Evolutionary conservation across 768 basidiomycete genomes (phyloP), one percentile per base, ranked within the genome.

Genomic region (Serendipita indica): DNA sequence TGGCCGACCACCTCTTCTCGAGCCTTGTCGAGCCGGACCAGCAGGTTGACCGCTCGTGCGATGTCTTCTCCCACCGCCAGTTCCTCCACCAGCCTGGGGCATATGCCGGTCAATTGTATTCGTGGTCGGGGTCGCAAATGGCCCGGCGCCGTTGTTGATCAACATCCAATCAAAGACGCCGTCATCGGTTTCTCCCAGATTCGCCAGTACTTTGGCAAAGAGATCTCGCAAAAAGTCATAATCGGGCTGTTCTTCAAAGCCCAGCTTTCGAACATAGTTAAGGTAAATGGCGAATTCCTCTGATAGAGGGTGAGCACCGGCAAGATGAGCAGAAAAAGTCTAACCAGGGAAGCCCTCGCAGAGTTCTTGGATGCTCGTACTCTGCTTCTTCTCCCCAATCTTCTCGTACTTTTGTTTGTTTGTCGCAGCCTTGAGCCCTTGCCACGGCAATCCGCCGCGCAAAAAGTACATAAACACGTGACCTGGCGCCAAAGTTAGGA

Each of bases 381-480:
- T 86, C 71, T 98, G 94, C 73, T 91, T 99, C 79, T 97, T 98
- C 75, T 96, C 96, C 49, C 94, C 96, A 64, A 99, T 99, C 76
- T 98, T 98, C 73, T 99, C 96, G 69, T 99, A 99, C 74, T 98
- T 98, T 71, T 98, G 94, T 74, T 98, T 98, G 77, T 99, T 98
- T 1, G 94, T 99, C 6, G 92, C 92, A 20, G 94, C 96, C 67
- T 93, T 83, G 62, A 99, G 75, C 45, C 94, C 94, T 69, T 99
- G 94, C 94, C 94, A 99, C 27, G 94, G 94, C 59, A 99, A 77
- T 18, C 92, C 91, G 25, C 94, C 94, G 3, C 94, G 80, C 64
- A 99, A 71, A 71, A 99, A 99, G 71, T 99, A 99, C 89, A 99
- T 97, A 75, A 98, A 98, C 43, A 99, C 96, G 69, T 99, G 96